Evolutionary conservation across 768 basidiomycete species (phyloP).

Genomic region (Mycena galopus): DNA sequence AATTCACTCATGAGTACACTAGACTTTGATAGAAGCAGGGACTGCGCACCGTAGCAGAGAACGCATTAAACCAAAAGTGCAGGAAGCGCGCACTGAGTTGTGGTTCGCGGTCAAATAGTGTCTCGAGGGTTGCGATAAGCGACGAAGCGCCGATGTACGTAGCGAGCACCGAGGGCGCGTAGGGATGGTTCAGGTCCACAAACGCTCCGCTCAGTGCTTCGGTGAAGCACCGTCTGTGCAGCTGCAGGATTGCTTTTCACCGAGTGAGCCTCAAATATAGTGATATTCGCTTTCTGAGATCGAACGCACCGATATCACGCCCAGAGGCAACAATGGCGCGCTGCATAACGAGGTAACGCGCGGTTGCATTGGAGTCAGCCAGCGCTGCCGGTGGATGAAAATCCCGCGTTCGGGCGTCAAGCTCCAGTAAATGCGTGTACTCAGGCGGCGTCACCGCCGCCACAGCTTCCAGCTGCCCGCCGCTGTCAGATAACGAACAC

Average conservation of each 20-base stretch:
- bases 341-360: slow-evolving; percentile 74
- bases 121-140: slow-evolving; percentile 69
- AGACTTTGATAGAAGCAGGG: background rate
- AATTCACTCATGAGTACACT: slow-evolving; percentile 1
- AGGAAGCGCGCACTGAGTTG: slow-evolving; percentile 75
- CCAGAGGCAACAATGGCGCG: slow-evolving; percentile 71
- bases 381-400: slow-evolving; percentile 67
- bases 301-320: slow-evolving; percentile 69
- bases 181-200: slow-evolving; percentile 67
- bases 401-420: slow-evolving; percentile 69
- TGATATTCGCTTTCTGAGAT: background rate
- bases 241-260: slow-evolving; percentile 68
- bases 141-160: slow-evolving; percentile 72
- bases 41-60: slow-evolving; percentile 74
- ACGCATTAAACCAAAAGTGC: slow-evolving; percentile 82
- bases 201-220: slow-evolving; percentile 69
- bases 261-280: slow-evolving; percentile 6
- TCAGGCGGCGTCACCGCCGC: slow-evolving; percentile 64
- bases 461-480: slow-evolving; percentile 62
- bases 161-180: slow-evolving; percentile 79
- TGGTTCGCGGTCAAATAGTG: slow-evolving; percentile 68
- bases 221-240: slow-evolving; percentile 78
- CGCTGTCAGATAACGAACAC: too few species aligned
- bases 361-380: slow-evolving; percentile 52
- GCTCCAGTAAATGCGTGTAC: slow-evolving; percentile 64